Base-by-base conservation (phyloP, 2,329 filamentous ascomycete species). In the Volutella citrinella region DNA sequence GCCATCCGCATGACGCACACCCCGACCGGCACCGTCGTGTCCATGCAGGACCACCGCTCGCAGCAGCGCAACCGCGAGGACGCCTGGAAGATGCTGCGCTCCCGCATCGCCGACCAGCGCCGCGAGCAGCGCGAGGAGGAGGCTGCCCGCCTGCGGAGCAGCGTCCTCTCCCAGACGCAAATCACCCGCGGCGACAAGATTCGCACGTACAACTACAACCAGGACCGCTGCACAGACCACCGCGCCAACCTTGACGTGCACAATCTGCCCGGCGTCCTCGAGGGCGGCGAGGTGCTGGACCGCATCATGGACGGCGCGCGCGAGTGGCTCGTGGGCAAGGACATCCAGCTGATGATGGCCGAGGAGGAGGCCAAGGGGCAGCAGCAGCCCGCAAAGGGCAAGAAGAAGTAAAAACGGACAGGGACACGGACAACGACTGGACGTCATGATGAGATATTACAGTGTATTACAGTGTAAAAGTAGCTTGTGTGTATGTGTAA, bases 171-270 rank as follows among this genome's bases (percentile, higher is more conserved):
- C 21, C 78, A 82, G 48, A 81, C 89, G 36, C 84, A 84, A 52
- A 90, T 93, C 66, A 93, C 90, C 6, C 76, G 93, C 25, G 87
- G 87, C 28, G 89, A 97, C 66, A 98, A 98, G 69, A 84, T 98
- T 38, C 74, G 90, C 41, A 96, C 90, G 1, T 96, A 96, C 62
- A 95, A 96, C 60, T 80, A 78, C 61, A 69, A 66, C 43, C 76
- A 80, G 56, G 74, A 89, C 61, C 73, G 90, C 26, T 90, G 93
- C 47, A 95, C 90, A 3, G 90, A 96, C 55, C 90, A 96, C 63
- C 74, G 90, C 24, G 87, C 84, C 51, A 87, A 85, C 0, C 59
- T 85, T 23, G 90, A 90, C 36, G 74, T 89, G 11, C 81, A 91
- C 56, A 87, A 90, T 56, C 65, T 96, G 42, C 81, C 87, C 31